These are phyloP conservation scores for Aspergillus saccharolyticus DNA, from an alignment of 495 filamentous ascomycete species.

Conservation along the genomic window DNA sequence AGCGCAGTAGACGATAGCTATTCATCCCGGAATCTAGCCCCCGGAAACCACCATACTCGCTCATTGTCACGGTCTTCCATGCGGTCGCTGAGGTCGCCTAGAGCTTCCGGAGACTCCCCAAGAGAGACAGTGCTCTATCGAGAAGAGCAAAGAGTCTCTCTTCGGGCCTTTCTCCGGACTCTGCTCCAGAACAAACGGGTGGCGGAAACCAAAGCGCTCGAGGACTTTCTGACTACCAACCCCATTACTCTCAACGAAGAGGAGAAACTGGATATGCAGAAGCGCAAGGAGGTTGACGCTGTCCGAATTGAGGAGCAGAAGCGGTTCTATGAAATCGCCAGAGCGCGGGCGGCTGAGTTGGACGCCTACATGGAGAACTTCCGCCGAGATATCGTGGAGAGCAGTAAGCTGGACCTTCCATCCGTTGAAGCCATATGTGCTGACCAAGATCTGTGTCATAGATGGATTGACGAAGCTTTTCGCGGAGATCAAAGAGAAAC, in stretches of 20 bases:
- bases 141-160: slow-evolving; percentile 86
- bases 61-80: slow-evolving; percentile 37
- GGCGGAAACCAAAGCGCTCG: slow-evolving; percentile 72
- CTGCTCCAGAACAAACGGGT: slow-evolving; percentile 79
- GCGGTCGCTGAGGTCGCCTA: slow-evolving; percentile 39
- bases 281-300: slow-evolving; percentile 78
- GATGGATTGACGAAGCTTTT: slow-evolving; percentile 92
- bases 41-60: slow-evolving; percentile 22
- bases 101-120: slow-evolving; percentile 44
- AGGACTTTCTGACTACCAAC: slow-evolving; percentile 69
- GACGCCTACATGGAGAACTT: slow-evolving; percentile 97
- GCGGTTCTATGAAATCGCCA: slow-evolving; percentile 90
- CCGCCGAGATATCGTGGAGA: slow-evolving; percentile 67
- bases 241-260: slow-evolving; percentile 72
- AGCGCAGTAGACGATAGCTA: slow-evolving; percentile 33
- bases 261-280: slow-evolving; percentile 71
- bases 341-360: slow-evolving; percentile 81
- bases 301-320: slow-evolving; percentile 87
- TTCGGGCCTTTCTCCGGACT: slow-evolving; percentile 82
- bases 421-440: background rate
- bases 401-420: slow-evolving; percentile 52
- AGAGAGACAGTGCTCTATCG: slow-evolving; percentile 62
- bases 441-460: slow-evolving; percentile 20
- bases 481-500: slow-evolving; percentile 82
- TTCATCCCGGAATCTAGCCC: slow-evolving; percentile 23